Evolutionary conservation across 805 yeast genomes (phyloP), one percentile per base, ranked within the genome.

Genomic region (Candida oleophila): DNA sequence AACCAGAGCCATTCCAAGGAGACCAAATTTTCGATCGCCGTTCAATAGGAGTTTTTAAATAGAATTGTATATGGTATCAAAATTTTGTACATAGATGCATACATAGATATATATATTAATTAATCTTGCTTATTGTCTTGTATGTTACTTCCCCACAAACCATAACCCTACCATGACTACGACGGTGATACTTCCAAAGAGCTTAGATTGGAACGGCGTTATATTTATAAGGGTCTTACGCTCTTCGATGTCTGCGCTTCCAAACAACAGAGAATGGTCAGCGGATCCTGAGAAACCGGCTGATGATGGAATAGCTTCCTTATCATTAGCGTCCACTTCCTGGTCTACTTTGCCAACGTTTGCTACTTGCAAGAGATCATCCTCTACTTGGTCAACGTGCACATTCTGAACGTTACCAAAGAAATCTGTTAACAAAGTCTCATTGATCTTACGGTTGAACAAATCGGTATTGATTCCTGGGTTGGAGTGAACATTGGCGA

Each of bases 391-490:
- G 56, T 83, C 89, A 44, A 76, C 73, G 2, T 86, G 76, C 2
- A 87, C 87, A 46, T 83, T 81, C 64, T 90, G 97, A 18, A 90
- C 87, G 55, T 89, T 89, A 1, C 97, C 99, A 56, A 94, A 91
- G 63, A 94, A 94, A 61, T 94, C 98, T 0, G 98, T 91, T 53
- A 94, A 78, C 45, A 81, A 68, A 3, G 90, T 96, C 37, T 86
- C 80, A 3, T 76, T 68, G 40, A 83, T 70, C 51, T 86, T 80
- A 56, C 95, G 77, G 38, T 77, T 64, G 65, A 81, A 89, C 49
- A 88, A 67, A 61, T 91, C 97, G 0, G 89, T 81, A 52, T 96
- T 77, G 34, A 94, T 83, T n/a, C 99, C 99, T 1, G 96, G 92
- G 56, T 87, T 84, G 1, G 97, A 89, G 61, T 89, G 97, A 25